Conservation (phyloP, 1,139 yeast genomes). For the Saccharomyces hybrid region DNA sequence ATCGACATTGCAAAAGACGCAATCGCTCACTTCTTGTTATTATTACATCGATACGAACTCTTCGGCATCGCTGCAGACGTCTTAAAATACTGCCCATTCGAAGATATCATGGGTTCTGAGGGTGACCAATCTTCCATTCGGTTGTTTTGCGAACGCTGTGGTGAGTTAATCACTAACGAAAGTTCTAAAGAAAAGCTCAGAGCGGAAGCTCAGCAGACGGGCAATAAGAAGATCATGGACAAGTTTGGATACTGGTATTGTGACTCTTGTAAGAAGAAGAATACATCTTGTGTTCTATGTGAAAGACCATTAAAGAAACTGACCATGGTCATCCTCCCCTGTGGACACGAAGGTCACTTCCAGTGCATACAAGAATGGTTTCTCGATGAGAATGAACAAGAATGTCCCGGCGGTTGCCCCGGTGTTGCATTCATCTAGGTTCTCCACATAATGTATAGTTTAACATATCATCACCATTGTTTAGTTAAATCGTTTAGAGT, state of each 20-base stretch:
- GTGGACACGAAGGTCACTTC: constrained; percentile 88
- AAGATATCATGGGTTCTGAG: constrained; percentile 25
- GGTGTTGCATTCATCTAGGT: not conserved
- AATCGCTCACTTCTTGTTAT: constrained; percentile 26
- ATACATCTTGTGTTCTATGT: constrained; percentile 73
- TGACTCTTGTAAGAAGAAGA: constrained; percentile 54
- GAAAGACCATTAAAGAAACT: constrained; percentile 71
- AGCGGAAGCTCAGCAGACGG: constrained; percentile 20
- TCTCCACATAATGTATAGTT: not conserved
- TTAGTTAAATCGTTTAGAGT: not conserved
- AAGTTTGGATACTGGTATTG: constrained; percentile 79
- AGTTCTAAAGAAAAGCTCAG: constrained; percentile 38
- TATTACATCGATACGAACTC: constrained; percentile 30
- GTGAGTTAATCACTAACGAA: constrained; percentile 58
- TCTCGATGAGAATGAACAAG: constrained; percentile 50
- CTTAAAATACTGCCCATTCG: constrained; percentile 30
- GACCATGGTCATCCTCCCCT: constrained; percentile 56
- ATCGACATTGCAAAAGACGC: constrained; percentile 25
- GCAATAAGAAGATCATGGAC: constrained; percentile 8
- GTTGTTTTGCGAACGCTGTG: constrained; percentile 64
- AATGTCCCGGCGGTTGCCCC: constrained; percentile 76
- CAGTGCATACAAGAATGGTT: constrained; percentile 79
- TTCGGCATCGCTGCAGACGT: constrained; percentile 31
- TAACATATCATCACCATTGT: not conserved
- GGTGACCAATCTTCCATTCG: constrained; percentile 42